These are phyloP conservation scores for Taiozyma sp. DNA, from an alignment of 1,139 yeast species.

Conservation along the genomic window DNA sequence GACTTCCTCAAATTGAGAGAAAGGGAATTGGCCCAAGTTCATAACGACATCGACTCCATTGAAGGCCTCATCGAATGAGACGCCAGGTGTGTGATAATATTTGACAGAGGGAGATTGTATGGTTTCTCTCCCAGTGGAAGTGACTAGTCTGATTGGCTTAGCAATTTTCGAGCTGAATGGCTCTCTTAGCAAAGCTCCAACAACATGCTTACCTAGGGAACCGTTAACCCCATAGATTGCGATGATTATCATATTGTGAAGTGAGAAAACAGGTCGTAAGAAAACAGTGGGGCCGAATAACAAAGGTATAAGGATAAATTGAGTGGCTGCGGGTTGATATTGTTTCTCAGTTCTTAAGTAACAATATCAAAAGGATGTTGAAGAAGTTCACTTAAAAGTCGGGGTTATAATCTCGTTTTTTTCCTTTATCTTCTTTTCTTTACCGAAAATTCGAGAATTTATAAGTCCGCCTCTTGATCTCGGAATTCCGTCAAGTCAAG, in stretches of 20 bases:
- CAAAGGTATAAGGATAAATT: neutral
- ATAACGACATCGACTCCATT: conserved; percentile 47
- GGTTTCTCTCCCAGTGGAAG: conserved; percentile 37
- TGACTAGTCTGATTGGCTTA: conserved; percentile 46
- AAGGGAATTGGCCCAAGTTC: conserved; percentile 32
- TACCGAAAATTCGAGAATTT: neutral
- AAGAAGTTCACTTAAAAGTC: neutral
- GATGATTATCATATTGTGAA: conserved; percentile 25
- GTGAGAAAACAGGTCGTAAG: neutral
- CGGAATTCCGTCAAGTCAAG: neutral
- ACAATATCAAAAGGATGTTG: neutral
- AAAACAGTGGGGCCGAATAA: neutral
- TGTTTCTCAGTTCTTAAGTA: neutral
- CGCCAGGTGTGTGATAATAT: conserved; percentile 34
- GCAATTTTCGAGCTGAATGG: conserved; percentile 37
- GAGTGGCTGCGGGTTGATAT: neutral
- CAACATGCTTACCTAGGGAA: conserved; percentile 40
- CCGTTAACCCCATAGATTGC: conserved; percentile 55
- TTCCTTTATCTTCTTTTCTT: too few relatives aligned
- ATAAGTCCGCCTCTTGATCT: neutral
- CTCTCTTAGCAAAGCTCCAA: conserved; percentile 40
- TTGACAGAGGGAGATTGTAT: conserved; percentile 34
- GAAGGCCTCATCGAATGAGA: conserved; percentile 32
- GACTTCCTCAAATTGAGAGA: conserved; percentile 26
- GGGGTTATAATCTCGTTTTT: neutral